Base-by-base conservation (phyloP, 805 yeast species). In the Priceomyces haplophilus region DNA sequence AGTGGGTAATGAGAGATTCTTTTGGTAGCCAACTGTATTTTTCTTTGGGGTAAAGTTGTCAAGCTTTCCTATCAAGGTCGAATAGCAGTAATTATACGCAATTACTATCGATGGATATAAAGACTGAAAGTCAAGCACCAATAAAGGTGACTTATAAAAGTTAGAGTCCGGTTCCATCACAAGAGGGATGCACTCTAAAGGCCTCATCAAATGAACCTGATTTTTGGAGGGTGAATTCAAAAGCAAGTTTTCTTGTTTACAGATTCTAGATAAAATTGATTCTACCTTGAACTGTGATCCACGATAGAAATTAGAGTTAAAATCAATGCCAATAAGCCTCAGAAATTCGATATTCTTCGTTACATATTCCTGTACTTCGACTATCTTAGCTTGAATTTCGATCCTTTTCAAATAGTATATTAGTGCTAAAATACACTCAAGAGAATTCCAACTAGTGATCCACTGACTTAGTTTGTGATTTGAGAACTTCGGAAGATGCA, bases 211-310 rank as follows among this genome's bases (percentile, higher is more conserved):
- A 53, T 85, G 85, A 0, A 93, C 97, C 48, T 88, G 87, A 34
- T 74, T 66, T 53, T 85, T 83, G 21, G 87, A 80, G 0, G 99
- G 97, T 0, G 97, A 85, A 4, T 83, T 64, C 42, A 89, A 57
- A 33, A 91, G 59, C 40, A 74, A 79, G 56, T 85, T 85, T 56
- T 89, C 96, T 2, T 80, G 69, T 52, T 88, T 88, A 19, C 93
- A 78, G 15, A 93, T 62, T 41, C 99, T 65, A 3, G 79, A 63
- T 49, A 93, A 64, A 30, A 90, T 73, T 1, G 97, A 86, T 56
- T 93, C 99, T 2, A 93, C 97, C 57, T 88, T 90, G 58, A 74
- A 93, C 56, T 93, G 99, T 0, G 98, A 91, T 0, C 99, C 99
- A 45, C 99, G 62, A 40, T 87, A 85, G 46, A 85, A 79, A 7